phyloP scores from a whole-genome alignment of 2,329 filamentous ascomycete genomes.

The Paracoccidioides lutzii region DNA sequence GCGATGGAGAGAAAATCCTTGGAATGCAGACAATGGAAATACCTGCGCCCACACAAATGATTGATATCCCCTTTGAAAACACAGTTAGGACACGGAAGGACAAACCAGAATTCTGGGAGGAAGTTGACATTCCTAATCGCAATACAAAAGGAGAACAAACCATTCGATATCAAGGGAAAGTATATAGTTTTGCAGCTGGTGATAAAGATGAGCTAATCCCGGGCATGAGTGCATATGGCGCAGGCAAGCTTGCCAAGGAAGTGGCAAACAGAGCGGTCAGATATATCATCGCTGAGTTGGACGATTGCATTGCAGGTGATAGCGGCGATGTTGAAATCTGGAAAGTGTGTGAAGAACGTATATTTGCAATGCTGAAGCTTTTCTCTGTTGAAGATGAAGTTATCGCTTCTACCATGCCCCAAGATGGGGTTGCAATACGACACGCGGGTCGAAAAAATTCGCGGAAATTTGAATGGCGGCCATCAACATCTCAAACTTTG shows the following conservation, averaged over 20 bases:
- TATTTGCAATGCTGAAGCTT: conserved; percentile 27
- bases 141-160: not conserved
- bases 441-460: no score
- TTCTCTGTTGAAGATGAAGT: conserved; percentile 13
- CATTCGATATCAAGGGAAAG: conserved; percentile 1
- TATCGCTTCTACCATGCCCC: not conserved
- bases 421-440: not conserved
- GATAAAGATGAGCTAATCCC: not conserved
- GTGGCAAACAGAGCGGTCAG: conserved; percentile 20
- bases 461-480: not conserved
- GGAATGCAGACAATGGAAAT: not conserved
- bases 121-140: not conserved
- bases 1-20: not conserved
- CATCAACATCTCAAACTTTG: not conserved
- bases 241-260: conserved; percentile 6
- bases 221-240: not conserved
- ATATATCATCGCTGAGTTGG: conserved; percentile 22
- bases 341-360: conserved; percentile 26
- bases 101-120: not conserved
- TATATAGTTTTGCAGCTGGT: not conserved
- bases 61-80: conserved; percentile 1
- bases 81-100: not conserved
- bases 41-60: not conserved
- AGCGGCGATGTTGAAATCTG: conserved; percentile 26
- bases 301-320: conserved; percentile 16